Base-by-base conservation (phyloP, 1,139 yeast species). In the Debaryomyces sp. region DNA sequence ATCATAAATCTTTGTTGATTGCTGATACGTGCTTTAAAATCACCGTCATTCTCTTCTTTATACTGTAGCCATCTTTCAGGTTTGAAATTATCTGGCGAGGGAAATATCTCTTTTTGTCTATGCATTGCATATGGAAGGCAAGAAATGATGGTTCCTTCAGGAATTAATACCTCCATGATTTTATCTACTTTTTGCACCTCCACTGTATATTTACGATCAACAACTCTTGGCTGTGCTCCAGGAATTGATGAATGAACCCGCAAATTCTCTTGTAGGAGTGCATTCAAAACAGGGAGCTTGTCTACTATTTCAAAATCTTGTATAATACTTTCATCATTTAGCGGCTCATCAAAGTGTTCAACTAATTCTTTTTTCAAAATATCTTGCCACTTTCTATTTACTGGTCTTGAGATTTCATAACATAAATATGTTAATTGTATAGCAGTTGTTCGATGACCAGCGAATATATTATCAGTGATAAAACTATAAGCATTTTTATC, bases 401-500 rank as follows among this genome's bases (percentile, higher is more conserved):
- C 66, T 0, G 82, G 82, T 46, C 81, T 68, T 1, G 89, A 83
- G 43, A 85, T 62, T 57, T 84, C 84, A 69, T 82, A 85, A n/a
- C 81, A 71, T 45, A 83, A 64, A 61, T 79, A 86, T 1, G 89
- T 73, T 49, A 86, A 63, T 15, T 85, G 85, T 3, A 83, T 78
- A 0, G 89, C 91, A 0, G 92, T 85, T 2, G 92, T 86, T 60
- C 85, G 88, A 59, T 86, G 91, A 3, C 92, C 92, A 1, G 92
- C 92, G 46, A 73, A 73, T 18, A 75, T 73, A 54, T 70, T 70
- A 48, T 73, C 77, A 7, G 73, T 70, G 22, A 75, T 56, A 50
- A 74, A 71, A 1, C 76, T 66, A 54, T 74, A 75, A 1, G 80
- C 80, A 36, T 64, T 48, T 18, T 63, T 59, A 1, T 73, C 74